phyloP scores from a whole-genome alignment of 75 land plant species.

The Chamaecyparis obtusa region DNA sequence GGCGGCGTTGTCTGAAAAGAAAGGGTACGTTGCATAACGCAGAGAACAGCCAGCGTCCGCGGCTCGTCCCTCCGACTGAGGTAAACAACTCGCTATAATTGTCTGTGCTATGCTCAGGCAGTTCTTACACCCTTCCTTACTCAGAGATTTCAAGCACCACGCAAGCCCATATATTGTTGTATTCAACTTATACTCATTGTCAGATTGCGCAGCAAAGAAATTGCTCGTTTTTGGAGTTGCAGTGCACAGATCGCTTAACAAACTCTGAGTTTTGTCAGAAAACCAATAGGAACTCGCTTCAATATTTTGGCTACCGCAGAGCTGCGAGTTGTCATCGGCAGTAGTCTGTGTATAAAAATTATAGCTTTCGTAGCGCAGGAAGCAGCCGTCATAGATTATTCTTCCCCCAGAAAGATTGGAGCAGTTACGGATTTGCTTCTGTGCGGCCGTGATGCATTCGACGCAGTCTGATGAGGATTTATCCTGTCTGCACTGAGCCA shows the following conservation, averaged over 20 bases:
- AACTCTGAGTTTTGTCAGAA: background rate
- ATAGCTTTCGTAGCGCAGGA: slow-evolving; percentile 36
- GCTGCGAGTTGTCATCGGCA: no score
- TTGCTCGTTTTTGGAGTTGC: slow-evolving; percentile 23
- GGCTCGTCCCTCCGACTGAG: slow-evolving; percentile 21
- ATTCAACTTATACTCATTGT: background rate
- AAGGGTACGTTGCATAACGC: slow-evolving; percentile 20
- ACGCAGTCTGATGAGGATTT: slow-evolving; percentile 29
- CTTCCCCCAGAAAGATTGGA: slow-evolving; percentile 32
- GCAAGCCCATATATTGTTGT: slow-evolving; percentile 22
- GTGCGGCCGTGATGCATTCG: slow-evolving; percentile 23
- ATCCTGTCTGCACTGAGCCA: slow-evolving; percentile 39
- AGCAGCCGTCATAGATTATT: slow-evolving; percentile 43
- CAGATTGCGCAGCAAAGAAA: slow-evolving; percentile 20
- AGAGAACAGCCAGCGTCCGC: slow-evolving; percentile 37
- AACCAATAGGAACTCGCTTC: background rate
- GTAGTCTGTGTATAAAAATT: slow-evolving; percentile 18
- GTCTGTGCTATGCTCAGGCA: slow-evolving; percentile 26
- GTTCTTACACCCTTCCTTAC: slow-evolving; percentile 8
- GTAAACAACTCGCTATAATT: slow-evolving; percentile 18
- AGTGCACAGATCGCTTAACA: slow-evolving; percentile 13
- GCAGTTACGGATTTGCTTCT: slow-evolving; percentile 18
- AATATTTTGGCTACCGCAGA: slow-evolving; percentile 14
- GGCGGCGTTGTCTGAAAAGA: slow-evolving; percentile 21
- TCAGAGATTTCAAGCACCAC: slow-evolving; percentile 20